phyloP scores from a whole-genome alignment of 495 filamentous ascomycete species.

The Aspergillus hancockii region DNA sequence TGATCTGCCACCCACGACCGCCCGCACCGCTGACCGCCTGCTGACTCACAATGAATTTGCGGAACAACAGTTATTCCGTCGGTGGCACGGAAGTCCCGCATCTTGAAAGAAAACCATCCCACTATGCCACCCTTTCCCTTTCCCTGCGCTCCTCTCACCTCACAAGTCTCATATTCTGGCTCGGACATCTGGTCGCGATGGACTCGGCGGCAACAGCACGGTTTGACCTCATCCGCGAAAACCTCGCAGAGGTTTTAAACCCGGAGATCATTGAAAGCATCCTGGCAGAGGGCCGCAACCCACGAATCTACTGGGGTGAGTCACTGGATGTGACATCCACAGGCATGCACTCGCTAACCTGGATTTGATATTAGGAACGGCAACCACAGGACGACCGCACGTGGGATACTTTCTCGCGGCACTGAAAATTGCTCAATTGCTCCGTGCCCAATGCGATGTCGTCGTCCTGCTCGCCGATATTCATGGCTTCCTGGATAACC shows the following conservation, averaged over 20 bases:
- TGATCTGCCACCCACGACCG: too few relatives aligned
- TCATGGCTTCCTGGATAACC: constrained; percentile 50
- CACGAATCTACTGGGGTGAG: constrained; percentile 82
- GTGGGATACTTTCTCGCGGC: constrained; percentile 74
- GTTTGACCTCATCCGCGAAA: constrained; percentile 74
- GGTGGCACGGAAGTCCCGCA: too few relatives aligned
- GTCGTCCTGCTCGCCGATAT: constrained; percentile 79
- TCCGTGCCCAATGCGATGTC: constrained; percentile 80
- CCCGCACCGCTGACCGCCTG: too few relatives aligned
- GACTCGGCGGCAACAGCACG: constrained; percentile 13
- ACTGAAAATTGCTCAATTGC: constrained; percentile 85
- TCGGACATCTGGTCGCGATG: too few relatives aligned
- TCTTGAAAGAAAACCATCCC: too few relatives aligned
- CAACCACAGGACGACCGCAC: constrained; percentile 79
- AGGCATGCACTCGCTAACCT: constrained; percentile 2
- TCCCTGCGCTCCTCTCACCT: too few relatives aligned
- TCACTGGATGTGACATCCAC: not conserved
- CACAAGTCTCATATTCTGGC: too few relatives aligned
- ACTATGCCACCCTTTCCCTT: too few relatives aligned
- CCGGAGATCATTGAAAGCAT: constrained; percentile 81
- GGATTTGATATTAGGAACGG: constrained; percentile 56
- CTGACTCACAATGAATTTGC: too few relatives aligned
- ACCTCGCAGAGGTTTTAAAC: constrained; percentile 82
- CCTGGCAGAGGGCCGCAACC: constrained; percentile 65
- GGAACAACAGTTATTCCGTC: too few relatives aligned